Evolutionary conservation across 306 rosid species (phyloP).

Genomic region (Medicago truncatula): DNA sequence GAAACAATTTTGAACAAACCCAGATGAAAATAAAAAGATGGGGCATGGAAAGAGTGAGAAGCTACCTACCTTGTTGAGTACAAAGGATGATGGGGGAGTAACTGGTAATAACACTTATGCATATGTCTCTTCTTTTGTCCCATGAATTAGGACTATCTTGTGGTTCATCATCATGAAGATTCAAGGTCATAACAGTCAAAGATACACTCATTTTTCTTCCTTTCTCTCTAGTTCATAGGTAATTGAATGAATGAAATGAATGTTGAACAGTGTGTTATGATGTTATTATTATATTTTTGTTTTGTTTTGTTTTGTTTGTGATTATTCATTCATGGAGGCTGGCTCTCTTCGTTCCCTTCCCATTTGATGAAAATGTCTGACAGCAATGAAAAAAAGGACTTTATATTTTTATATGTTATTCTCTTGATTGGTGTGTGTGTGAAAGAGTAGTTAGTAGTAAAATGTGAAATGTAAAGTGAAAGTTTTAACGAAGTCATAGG

Average conservation of each 20-base stretch:
- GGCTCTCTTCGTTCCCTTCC: too few relatives aligned
- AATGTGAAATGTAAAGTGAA: neutral
- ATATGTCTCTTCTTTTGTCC: conserved; percentile 93
- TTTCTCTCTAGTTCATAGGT: conserved; percentile 45
- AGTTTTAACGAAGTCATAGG: conserved; percentile 7
- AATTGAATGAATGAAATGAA: conserved; percentile 29
- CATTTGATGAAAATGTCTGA: conserved; percentile 34
- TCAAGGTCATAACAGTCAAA: conserved; percentile 93
- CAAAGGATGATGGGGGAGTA: conserved; percentile 91
- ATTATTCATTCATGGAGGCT: neutral
- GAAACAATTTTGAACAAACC: conserved; percentile 47
- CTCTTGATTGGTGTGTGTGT: neutral
- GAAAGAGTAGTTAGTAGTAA: neutral
- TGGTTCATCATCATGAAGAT: conserved; percentile 88
- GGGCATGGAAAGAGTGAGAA: neutral
- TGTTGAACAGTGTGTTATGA: conserved; percentile 20
- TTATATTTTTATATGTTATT: neutral
- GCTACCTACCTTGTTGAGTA: conserved; percentile 86
- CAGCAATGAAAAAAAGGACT: neutral
- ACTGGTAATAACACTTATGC: conserved; percentile 79
- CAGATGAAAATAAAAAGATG: conserved; percentile 39
- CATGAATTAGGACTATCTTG: conserved; percentile 90
- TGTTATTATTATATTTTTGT: neutral
- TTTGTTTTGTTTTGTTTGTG: neutral
- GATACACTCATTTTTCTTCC: conserved; percentile 76